Percentiles rank a stretch among this genome's conserved stretches.
These are phyloP conservation scores for Aspergillus pseudonomiae DNA, from an alignment of 2,329 filamentous ascomycete genomes.

Conservation along the genomic window DNA sequence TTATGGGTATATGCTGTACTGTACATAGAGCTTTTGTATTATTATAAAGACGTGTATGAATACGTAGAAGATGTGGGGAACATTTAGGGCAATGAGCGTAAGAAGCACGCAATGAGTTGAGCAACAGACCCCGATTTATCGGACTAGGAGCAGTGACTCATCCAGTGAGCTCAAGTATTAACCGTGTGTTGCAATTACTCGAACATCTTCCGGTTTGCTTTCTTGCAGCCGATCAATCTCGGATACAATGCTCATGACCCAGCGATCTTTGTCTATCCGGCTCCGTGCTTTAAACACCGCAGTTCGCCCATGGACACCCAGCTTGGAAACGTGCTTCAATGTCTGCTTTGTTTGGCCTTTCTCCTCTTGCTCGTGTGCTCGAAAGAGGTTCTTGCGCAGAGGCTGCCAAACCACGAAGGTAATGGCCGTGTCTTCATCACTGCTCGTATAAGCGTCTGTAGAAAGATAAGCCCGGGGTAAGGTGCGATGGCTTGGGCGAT, in stretches of 20 bases:
- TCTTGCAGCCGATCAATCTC: conserved; percentile 65
- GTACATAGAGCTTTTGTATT: conserved; percentile 12
- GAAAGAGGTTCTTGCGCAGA: conserved; percentile 60
- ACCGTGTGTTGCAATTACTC: conserved; percentile 34
- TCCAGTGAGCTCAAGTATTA: neutral
- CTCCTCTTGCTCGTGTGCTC: conserved; percentile 42
- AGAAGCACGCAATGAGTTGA: neutral
- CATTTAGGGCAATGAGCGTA: neutral
- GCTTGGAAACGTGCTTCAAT: conserved; percentile 61
- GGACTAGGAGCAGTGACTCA: neutral
- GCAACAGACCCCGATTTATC: neutral
- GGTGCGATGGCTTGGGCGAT: conserved; percentile 61
- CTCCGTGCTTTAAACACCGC: conserved; percentile 69
- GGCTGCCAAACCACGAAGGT: conserved; percentile 70
- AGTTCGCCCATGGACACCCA: conserved; percentile 63
- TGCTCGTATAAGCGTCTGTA: conserved; percentile 62
- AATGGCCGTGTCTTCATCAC: conserved; percentile 67
- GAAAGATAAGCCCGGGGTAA: conserved; percentile 62
- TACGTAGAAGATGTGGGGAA: neutral
- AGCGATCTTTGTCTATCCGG: conserved; percentile 67
- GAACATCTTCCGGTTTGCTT: conserved; percentile 52
- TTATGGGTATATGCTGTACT: conserved; percentile 9
- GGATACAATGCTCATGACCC: conserved; percentile 67
- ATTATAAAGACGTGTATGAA: neutral
- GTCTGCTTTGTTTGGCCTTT: conserved; percentile 47